Evolutionary conservation across 2,329 filamentous ascomycete genomes (phyloP), one percentile per base, ranked within the genome.

Genomic region (Chrysosporium queenslandicum): DNA sequence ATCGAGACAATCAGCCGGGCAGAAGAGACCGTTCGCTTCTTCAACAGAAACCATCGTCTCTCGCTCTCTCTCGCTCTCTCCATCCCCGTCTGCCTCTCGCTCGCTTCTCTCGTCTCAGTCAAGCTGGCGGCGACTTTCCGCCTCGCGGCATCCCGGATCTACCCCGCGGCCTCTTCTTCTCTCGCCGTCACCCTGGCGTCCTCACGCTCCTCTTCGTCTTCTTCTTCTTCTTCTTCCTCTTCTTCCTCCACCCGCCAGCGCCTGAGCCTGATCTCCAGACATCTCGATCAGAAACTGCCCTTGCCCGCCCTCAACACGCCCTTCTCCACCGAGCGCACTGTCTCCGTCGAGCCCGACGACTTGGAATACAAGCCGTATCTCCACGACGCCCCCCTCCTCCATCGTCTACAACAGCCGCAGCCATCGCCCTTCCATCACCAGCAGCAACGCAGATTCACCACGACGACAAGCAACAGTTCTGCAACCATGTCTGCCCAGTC

Each of bases 291-390:
- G 60, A 74, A 73, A 59, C 64, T 71, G 34, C 71, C 77, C 54
- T 69, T 77, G 63, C 73, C 80, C 56, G 76, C 79, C 55, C 67
- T 82, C 53, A 82, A 82, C 67, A 82, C 80, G 21, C 79, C 79
- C 52, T 83, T 79, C 67, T 80, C 78, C 60, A 77, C 77, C 63
- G 78, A 82, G 66, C 74, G 79, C 61, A 68, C 70, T 58, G 68
- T 70, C 45, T 73, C 71, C 39, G 67, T 71, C 46, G 69, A 72
- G 37, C 63, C 68, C 55, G 77, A 80, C 76, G 77, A 80, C 58
- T 53, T 78, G 49, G 76, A 77, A 60, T 75, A 75, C 68, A 70
- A 68, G 59, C 70, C 70, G 53, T 56, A 68, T 59, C 62, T 68
- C 56, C 62, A 63, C 50, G 55, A 59, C 59, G 55, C 56, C 62